phyloP scores from a whole-genome alignment of 345 rosid species.

The Aethionema arabicum region DNA sequence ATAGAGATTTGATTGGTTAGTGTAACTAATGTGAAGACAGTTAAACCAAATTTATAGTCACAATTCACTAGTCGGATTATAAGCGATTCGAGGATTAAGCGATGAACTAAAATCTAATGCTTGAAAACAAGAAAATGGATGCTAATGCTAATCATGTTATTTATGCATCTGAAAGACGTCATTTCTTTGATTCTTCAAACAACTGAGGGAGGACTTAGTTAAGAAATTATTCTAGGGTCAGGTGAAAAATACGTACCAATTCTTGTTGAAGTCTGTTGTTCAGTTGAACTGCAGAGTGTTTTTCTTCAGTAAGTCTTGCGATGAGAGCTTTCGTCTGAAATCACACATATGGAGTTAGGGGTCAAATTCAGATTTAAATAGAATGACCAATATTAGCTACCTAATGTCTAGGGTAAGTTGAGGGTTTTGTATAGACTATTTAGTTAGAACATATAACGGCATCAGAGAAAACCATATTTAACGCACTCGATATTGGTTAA shows the following conservation, averaged over 20 bases:
- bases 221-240: not conserved
- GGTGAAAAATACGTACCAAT: slow-evolving; percentile 48
- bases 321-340: slow-evolving; percentile 54
- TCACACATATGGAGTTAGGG: slow-evolving; percentile 15
- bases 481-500: not conserved
- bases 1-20: not conserved
- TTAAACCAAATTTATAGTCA: too few relatives aligned
- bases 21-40: too few relatives aligned
- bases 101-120: slow-evolving; percentile 2
- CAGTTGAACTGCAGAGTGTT: slow-evolving; percentile 48
- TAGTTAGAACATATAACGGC: not conserved
- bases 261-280: slow-evolving; percentile 60
- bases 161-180: not conserved
- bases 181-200: not conserved
- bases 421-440: slow-evolving; percentile 2
- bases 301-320: slow-evolving; percentile 60
- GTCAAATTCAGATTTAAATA: not conserved
- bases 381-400: not conserved
- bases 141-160: slow-evolving; percentile 7
- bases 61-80: too few relatives aligned
- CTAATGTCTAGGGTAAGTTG: not conserved
- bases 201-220: not conserved
- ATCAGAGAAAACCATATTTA: slow-evolving; percentile 9
- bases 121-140: slow-evolving; percentile 1
- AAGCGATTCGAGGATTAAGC: too few relatives aligned